Evolutionary conservation across 2,329 filamentous ascomycete genomes (phyloP).

Genomic region (Fusarium torulosum): DNA sequence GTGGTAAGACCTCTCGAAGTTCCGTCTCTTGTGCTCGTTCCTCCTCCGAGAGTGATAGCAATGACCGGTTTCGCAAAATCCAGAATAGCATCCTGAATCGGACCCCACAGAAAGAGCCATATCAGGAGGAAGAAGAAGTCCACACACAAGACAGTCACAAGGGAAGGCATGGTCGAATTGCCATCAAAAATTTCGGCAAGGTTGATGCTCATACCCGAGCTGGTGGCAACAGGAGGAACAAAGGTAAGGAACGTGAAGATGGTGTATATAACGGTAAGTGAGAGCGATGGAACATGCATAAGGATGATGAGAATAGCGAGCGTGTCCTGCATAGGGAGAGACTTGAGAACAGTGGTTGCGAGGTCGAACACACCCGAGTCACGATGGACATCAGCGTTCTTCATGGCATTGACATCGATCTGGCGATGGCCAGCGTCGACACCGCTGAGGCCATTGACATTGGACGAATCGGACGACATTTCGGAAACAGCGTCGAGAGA

Average conservation of each 20-base stretch:
- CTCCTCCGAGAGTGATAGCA: slow-evolving; percentile 88
- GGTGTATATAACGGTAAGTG: slow-evolving; percentile 89
- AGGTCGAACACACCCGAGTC: slow-evolving; percentile 80
- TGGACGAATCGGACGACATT: slow-evolving; percentile 65
- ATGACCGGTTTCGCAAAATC: slow-evolving; percentile 95
- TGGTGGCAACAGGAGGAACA: slow-evolving; percentile 83
- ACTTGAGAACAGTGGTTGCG: slow-evolving; percentile 86
- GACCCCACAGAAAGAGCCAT: slow-evolving; percentile 89
- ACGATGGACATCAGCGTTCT: slow-evolving; percentile 75
- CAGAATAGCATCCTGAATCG: slow-evolving; percentile 87
- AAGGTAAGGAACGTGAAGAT: slow-evolving; percentile 94
- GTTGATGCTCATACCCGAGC: slow-evolving; percentile 82
- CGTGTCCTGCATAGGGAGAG: slow-evolving; percentile 92
- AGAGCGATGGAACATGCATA: slow-evolving; percentile 89
- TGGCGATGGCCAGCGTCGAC: slow-evolving; percentile 68
- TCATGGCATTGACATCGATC: slow-evolving; percentile 78
- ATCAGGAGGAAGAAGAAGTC: slow-evolving; percentile 85
- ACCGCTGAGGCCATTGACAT: slow-evolving; percentile 54
- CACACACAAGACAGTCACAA: slow-evolving; percentile 86
- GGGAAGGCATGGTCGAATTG: slow-evolving; percentile 84
- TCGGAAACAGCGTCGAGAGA: slow-evolving; percentile 69
- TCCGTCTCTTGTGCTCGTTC: slow-evolving; percentile 75
- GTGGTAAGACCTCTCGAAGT: slow-evolving; percentile 78
- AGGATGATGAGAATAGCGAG: slow-evolving; percentile 97
- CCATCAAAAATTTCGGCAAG: slow-evolving; percentile 93